Percentiles rank a stretch among this genome's conserved stretches.
Evolutionary conservation across 148 eudicot species (phyloP).

Genomic region (Euryodendron excelsum): DNA sequence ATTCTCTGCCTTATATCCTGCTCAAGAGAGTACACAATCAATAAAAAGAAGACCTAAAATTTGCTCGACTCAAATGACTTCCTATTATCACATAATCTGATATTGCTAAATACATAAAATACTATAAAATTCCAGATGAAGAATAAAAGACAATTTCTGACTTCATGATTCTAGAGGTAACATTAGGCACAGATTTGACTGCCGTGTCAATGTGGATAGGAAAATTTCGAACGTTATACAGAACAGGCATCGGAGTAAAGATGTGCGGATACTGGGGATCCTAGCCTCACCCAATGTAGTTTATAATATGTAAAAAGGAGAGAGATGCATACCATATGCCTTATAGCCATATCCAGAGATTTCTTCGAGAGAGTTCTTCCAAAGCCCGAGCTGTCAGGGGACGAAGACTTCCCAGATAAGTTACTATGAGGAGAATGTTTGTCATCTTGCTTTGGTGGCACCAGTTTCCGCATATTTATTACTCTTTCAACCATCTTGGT

Average conservation of each 20-base stretch:
- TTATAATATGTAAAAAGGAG: not conserved
- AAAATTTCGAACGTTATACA: not conserved
- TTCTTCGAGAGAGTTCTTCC: slow-evolving; percentile 90
- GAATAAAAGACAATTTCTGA: not conserved
- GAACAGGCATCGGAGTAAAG: not conserved
- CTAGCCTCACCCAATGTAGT: not conserved
- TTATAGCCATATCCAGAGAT: slow-evolving; percentile 94
- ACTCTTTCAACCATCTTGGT: slow-evolving; percentile 98
- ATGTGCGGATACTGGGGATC: not conserved
- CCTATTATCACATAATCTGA: not conserved
- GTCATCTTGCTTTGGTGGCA: slow-evolving; percentile 82
- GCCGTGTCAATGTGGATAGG: not conserved
- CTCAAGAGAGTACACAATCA: slow-evolving; percentile 17
- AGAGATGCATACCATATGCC: slow-evolving; percentile 72
- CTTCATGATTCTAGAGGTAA: not conserved
- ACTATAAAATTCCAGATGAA: not conserved
- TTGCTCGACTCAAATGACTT: not conserved
- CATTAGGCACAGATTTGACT: not conserved
- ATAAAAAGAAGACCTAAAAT: not conserved
- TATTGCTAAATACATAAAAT: not conserved
- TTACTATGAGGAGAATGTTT: slow-evolving; percentile 72
- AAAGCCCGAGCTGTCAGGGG: slow-evolving; percentile 88
- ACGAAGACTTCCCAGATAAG: slow-evolving; percentile 87
- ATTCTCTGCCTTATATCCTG: slow-evolving; percentile 88
- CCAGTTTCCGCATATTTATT: slow-evolving; percentile 83